Percentiles rank a stretch among this genome's conserved stretches.
Conservation (phyloP, 2,329 filamentous ascomycete species). For the Penicillium sp. region DNA sequence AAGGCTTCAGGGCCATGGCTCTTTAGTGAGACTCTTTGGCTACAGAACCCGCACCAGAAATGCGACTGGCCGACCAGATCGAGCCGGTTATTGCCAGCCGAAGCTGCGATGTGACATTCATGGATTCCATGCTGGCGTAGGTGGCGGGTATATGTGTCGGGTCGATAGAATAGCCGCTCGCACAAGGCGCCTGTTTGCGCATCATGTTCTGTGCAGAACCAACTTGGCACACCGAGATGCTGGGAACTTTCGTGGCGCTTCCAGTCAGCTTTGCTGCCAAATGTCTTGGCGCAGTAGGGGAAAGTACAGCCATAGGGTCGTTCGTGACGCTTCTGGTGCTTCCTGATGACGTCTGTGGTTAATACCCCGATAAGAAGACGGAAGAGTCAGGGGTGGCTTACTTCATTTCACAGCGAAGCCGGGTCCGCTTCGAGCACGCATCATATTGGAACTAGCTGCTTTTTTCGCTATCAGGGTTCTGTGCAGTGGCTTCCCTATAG, state of each 20-base stretch:
- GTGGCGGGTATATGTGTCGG: constrained; percentile 61
- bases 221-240: constrained; percentile 69
- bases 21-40: constrained; percentile 51
- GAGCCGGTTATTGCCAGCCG: constrained; percentile 55
- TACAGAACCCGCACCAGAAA: constrained; percentile 90
- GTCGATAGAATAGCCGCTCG: constrained; percentile 56
- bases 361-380: not conserved
- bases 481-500: not conserved
- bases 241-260: constrained; percentile 84
- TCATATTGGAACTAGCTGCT: constrained; percentile 30
- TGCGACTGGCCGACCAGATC: constrained; percentile 61
- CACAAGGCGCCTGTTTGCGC: constrained; percentile 45
- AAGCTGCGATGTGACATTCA: constrained; percentile 27
- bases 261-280: constrained; percentile 94
- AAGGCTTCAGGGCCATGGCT: constrained; percentile 54
- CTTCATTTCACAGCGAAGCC: constrained; percentile 38
- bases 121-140: constrained; percentile 50
- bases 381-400: constrained; percentile 13
- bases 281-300: constrained; percentile 63
- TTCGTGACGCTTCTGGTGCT: constrained; percentile 78
- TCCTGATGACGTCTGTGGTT: constrained; percentile 50
- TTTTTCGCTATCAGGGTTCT: constrained; percentile 15
- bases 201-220: constrained; percentile 60
- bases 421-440: constrained; percentile 29
- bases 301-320: constrained; percentile 82